phyloP scores from a whole-genome alignment of 139 green algal genomes.

The Asterochloris sp. region DNA sequence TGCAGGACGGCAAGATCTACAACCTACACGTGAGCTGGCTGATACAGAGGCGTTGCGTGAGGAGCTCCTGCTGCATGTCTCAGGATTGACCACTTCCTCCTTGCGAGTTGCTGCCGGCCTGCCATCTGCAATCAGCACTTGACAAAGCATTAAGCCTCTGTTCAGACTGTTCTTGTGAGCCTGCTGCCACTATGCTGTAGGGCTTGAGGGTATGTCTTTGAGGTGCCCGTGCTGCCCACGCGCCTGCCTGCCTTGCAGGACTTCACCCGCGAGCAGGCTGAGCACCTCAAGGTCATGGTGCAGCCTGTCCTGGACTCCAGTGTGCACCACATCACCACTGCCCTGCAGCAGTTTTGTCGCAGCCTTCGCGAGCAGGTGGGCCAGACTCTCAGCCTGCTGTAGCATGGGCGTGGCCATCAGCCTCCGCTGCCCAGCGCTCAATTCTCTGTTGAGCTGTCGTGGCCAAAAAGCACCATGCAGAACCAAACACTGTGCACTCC shows the following conservation, averaged over 20 bases:
- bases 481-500: neutral
- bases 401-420: neutral
- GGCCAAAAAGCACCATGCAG: too few species aligned
- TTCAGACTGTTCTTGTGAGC: neutral
- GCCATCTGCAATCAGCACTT: neutral
- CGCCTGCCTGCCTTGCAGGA: constrained; percentile 15
- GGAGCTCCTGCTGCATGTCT: neutral
- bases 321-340: neutral
- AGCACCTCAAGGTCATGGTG: constrained; percentile 9
- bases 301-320: neutral
- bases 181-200: neutral
- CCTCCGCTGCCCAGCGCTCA: neutral
- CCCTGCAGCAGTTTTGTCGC: constrained; percentile 10
- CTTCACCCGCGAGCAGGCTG: constrained; percentile 26
- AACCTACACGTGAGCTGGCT: too few species aligned
- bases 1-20: too few species aligned
- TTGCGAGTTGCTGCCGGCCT: neutral
- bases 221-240: neutral
- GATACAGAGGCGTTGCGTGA: too few species aligned
- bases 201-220: neutral
- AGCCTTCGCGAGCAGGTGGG: constrained; percentile 9
- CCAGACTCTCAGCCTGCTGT: neutral
- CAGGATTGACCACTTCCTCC: neutral
- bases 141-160: neutral
- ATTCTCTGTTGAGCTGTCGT: neutral